Evolutionary conservation across 2,329 filamentous ascomycete species (phyloP), one percentile per base, ranked within the genome.

Genomic region (Fusarium globosum): DNA sequence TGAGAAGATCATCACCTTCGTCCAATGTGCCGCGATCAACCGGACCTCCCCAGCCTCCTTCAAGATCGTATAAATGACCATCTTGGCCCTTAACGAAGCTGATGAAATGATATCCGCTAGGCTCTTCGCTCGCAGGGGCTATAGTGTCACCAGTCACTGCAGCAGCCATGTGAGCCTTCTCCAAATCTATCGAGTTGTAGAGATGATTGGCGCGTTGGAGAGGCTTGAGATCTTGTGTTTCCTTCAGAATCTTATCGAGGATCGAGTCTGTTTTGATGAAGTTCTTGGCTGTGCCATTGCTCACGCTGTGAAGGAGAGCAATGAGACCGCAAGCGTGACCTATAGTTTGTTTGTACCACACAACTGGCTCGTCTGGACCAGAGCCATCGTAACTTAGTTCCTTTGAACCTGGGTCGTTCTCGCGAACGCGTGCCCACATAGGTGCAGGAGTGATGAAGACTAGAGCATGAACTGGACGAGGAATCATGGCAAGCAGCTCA

Each of bases 261-360:
- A 87, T 82, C 18, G 88, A 91, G 21, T 82, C 85, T 10, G 85
- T 81, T 16, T 82, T 74, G 61, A 96, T 87, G 67, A 88, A 85
- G 6, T 82, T 79, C 23, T 87, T 84, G 0, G 91, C 88, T 8
- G 85, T 85, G 3, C 93, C 93, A 80, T 96, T 97, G 56, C 88
- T 88, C 2, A 93, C 87, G 21, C 89, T 89, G 80, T 97, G 94
- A 14, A 97, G 81, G 10, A 96, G 85, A 0, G 91, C 94, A 78
- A 95, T 94, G 28, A 95, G 87, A 2, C 94, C 94, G 79, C 94
- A 97, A 2, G 94, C 93, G 79, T 96, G 92, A 65, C 90, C 89
- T 77, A 97, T 96, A 1, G 93, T 96, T 82, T 97, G 94, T 78
- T 91, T 91, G 84, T 94, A 96, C 94, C 94, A 97, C 23, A 94